Conservation (phyloP, 108 stramenopile genomes). For the Aurantiochytrium sp. region DNA sequence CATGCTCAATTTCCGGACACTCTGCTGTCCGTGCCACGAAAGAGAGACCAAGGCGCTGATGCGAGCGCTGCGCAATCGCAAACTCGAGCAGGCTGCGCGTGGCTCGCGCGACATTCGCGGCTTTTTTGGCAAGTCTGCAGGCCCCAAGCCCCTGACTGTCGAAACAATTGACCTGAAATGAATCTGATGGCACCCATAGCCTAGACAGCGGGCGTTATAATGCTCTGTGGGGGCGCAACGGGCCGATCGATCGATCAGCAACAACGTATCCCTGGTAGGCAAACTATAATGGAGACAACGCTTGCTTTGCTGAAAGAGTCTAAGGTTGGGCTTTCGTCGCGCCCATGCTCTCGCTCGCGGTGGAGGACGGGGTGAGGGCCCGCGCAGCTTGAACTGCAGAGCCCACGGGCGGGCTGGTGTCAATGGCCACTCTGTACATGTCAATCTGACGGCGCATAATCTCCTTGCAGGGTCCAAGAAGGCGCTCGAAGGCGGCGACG, state of each 20-base stretch:
- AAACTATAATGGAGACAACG: too few relatives aligned
- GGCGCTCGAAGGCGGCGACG: constrained; percentile 4
- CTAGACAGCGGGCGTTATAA: too few relatives aligned
- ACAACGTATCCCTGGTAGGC: too few relatives aligned
- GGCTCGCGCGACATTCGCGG: background rate
- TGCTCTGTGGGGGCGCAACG: too few relatives aligned
- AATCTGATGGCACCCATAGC: too few relatives aligned
- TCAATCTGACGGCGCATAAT: background rate
- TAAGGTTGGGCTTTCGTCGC: too few relatives aligned
- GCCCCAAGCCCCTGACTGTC: too few relatives aligned
- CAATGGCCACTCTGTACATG: background rate
- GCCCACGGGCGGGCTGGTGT: background rate
- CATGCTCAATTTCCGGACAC: constrained; percentile 68
- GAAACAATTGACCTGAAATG: too few relatives aligned
- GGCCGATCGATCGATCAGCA: too few relatives aligned
- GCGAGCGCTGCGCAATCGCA: background rate
- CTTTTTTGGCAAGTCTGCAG: background rate
- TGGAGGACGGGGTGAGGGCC: background rate
- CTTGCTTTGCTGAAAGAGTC: too few relatives aligned
- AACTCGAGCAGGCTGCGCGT: background rate
- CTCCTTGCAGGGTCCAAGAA: background rate
- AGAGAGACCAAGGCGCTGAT: constrained; percentile 49
- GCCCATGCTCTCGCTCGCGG: background rate
- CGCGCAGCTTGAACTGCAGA: background rate
- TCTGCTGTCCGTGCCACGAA: constrained; percentile 69